Conservation (phyloP, 2,329 filamentous ascomycete species). For the Cercospora zeae-maydis region DNA sequence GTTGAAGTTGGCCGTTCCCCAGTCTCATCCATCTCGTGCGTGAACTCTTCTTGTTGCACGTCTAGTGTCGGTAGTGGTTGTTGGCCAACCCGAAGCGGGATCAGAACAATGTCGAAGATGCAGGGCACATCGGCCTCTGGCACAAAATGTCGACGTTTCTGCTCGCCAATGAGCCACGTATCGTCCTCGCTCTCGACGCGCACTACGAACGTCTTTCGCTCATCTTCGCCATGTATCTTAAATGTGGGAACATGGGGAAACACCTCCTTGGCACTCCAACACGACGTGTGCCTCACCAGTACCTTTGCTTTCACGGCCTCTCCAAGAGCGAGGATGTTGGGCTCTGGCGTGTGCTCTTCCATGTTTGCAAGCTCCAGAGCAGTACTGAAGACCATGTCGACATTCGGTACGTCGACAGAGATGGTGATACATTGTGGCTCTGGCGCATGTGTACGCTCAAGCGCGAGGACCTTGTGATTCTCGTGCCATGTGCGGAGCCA, state of each 20-base stretch:
- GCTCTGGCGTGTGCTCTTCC: neutral
- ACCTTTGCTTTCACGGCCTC: constrained; percentile 63
- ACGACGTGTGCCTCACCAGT: constrained; percentile 53
- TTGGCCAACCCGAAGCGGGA: constrained; percentile 75
- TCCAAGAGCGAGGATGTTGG: constrained; percentile 55
- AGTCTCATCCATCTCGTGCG: constrained; percentile 30
- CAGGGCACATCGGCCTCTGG: constrained; percentile 35
- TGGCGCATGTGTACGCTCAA: constrained; percentile 24
- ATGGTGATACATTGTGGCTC: constrained; percentile 65
- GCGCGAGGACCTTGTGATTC: constrained; percentile 30
- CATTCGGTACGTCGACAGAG: constrained; percentile 80
- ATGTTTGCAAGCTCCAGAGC: constrained; percentile 27
- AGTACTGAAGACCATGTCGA: constrained; percentile 78
- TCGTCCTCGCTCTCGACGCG: constrained; percentile 69
- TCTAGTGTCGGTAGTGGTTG: constrained; percentile 76
- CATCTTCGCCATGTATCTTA: constrained; percentile 19
- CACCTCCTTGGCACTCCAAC: constrained; percentile 55
- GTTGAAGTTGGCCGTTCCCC: constrained; percentile 31
- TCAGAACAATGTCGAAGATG: constrained; percentile 66
- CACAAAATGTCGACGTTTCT: constrained; percentile 72
- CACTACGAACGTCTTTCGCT: constrained; percentile 68
- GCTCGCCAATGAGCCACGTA: constrained; percentile 84
- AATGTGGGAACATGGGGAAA: constrained; percentile 26
- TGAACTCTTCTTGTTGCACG: constrained; percentile 59
- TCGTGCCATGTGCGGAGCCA: constrained; percentile 59